Evolutionary conservation across 2,329 filamentous ascomycete genomes (phyloP), one percentile per base, ranked within the genome.

Genomic region (Ophiostoma ulmi): DNA sequence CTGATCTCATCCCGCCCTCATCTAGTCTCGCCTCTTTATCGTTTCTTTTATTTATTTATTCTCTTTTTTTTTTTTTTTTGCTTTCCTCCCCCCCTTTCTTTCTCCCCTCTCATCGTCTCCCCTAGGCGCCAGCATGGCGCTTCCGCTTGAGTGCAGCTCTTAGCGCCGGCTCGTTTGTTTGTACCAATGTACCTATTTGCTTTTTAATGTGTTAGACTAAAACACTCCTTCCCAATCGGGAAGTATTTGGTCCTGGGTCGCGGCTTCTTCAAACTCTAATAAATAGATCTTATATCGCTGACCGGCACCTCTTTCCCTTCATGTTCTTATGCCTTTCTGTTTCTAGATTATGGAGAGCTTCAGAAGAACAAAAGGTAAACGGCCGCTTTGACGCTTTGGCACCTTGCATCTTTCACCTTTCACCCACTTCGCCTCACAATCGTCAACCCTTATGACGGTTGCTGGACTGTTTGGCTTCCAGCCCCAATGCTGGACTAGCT

Each of bases 61-160:
- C 7, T 4, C 10, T n/a, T 26, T 58, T n/a, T 11, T 14, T 58
- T 31, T n/a, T 26, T 58, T n/a, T 11, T 14, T 58, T 31, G 26
- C 22, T 26, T 14, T 58, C n/a, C 22, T 26, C 1, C n/a, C 52
- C 11, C 52, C 52, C 3, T 31, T 26, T 64, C 48, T 26, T 39
- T 61, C 38, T 10, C 58, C 55, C 22, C 36, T 31, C 48, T 58
- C 67, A 36, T 36, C 63, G 38, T 69, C 70, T 61, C 48, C 22
- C 70, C 41, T 71, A 71, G 70, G 69, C 70, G 70, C 70, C 70
- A 68, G 55, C 65, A 69, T 70, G 36, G 69, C 69, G 71, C 71
- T 72, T 72, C 69, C 35, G 66, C 48, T 70, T 68, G 67, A 69
- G 70, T 68, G 44, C 48, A 39, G 63, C 36, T 39, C 20, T 22